These are phyloP conservation scores for Macrotyloma uniflorum DNA, from an alignment of 306 rosid species.

Conservation along the genomic window DNA sequence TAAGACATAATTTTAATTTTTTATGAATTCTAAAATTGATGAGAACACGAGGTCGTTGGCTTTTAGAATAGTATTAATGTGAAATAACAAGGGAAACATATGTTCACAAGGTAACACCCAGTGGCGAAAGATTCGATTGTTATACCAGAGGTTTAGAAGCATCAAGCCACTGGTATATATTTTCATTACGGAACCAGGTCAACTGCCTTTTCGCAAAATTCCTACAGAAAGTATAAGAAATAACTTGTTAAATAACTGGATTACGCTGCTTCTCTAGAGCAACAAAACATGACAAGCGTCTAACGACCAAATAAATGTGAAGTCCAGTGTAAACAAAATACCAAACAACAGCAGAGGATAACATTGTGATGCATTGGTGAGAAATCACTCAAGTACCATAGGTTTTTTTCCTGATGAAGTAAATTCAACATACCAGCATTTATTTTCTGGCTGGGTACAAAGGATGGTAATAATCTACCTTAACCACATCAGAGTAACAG, in stretches of 20 bases:
- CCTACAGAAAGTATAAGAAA: slow-evolving; percentile 53
- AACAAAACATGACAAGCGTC: slow-evolving; percentile 7
- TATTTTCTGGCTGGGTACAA: background rate
- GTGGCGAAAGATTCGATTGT: slow-evolving; percentile 27
- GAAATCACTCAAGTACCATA: background rate
- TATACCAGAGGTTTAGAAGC: slow-evolving; percentile 87
- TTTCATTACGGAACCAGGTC: slow-evolving; percentile 93
- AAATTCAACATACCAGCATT: slow-evolving; percentile 17
- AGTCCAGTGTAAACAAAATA: slow-evolving; percentile 2
- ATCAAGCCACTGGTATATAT: slow-evolving; percentile 90
- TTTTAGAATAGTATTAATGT: background rate
- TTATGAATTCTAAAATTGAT: background rate
- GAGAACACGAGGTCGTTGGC: background rate
- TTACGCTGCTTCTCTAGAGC: background rate
- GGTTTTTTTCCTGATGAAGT: background rate
- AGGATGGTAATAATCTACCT: background rate
- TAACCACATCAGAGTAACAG: background rate
- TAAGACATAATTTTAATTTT: background rate
- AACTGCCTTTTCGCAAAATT: slow-evolving; percentile 89
- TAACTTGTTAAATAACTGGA: slow-evolving; percentile 14
- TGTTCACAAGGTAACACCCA: slow-evolving; percentile 10
- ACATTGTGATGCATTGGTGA: background rate
- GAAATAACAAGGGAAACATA: slow-evolving; percentile 6
- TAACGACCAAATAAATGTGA: background rate
- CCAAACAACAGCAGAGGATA: slow-evolving; percentile 16